Percentiles rank a stretch among this genome's conserved stretches.
Conservation (phyloP, 148 eudicot species). For the Arbutus unedo region DNA sequence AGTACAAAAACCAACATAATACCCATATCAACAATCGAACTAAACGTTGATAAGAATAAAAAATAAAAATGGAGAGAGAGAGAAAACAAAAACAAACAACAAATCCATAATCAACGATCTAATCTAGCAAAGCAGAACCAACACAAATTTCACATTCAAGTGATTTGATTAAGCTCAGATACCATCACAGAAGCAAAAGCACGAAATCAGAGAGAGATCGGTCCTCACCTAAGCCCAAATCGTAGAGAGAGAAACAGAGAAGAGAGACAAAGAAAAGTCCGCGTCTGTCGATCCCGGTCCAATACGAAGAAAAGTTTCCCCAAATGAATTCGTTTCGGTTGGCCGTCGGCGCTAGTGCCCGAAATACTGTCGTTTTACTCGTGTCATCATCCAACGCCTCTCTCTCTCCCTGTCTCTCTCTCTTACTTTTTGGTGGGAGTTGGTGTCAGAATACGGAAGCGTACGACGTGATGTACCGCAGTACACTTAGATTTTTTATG, state of each 20-base stretch:
- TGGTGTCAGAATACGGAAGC: conserved; percentile 14
- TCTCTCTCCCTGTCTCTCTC: background rate
- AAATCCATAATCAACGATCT: conserved; percentile 13
- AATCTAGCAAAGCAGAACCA: background rate
- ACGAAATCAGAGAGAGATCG: background rate
- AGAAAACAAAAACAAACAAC: background rate
- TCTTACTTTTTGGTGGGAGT: background rate
- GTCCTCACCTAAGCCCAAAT: conserved; percentile 17
- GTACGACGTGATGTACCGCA: background rate
- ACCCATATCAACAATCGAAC: conserved; percentile 7
- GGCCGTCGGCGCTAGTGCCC: conserved; percentile 35
- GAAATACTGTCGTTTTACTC: no score
- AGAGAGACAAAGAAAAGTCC: conserved; percentile 9
- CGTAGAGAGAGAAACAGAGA: conserved; percentile 19
- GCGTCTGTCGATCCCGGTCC: conserved; percentile 17
- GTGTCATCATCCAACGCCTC: no score
- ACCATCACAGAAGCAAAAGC: background rate
- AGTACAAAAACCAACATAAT: background rate
- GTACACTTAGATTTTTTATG: background rate
- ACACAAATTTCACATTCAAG: background rate
- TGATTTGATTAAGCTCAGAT: conserved; percentile 7
- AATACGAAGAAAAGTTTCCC: conserved; percentile 36
- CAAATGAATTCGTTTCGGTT: conserved; percentile 30
- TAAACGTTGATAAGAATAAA: background rate
- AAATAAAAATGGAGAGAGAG: background rate